These are phyloP conservation scores for Colletotrichum trifolii DNA, from an alignment of 2,329 filamentous ascomycete genomes.

Conservation along the genomic window DNA sequence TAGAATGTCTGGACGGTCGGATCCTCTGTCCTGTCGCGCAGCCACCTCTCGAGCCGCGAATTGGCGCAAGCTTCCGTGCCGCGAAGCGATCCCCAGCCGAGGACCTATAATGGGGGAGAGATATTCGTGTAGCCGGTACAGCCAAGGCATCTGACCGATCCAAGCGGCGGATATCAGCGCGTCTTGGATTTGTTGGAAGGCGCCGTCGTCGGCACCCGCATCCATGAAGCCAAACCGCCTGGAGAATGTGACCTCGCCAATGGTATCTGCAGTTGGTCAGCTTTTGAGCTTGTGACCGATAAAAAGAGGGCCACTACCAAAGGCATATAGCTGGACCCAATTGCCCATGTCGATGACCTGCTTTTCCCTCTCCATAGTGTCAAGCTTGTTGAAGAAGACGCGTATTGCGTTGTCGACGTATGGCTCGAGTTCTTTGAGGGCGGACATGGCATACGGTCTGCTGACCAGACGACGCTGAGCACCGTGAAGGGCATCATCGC, in stretches of 20 bases:
- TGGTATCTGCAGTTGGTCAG: constrained; percentile 3
- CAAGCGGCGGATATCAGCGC: constrained; percentile 19
- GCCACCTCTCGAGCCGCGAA: constrained; percentile 22
- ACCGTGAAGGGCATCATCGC: constrained; percentile 11
- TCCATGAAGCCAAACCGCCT: constrained; percentile 29
- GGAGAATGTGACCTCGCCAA: constrained; percentile 22
- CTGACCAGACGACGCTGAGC: constrained; percentile 18
- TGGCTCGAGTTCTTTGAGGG: constrained; percentile 21
- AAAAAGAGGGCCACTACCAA: constrained; percentile 1
- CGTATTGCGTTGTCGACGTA: constrained; percentile 21
- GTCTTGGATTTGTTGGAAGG: constrained; percentile 16
- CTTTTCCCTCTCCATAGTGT: constrained; percentile 11
- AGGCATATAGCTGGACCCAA: constrained; percentile 26
- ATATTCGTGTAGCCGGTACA: constrained; percentile 23
- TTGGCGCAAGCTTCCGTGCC: constrained; percentile 17
- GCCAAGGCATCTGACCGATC: constrained; percentile 22
- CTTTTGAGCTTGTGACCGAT: background rate
- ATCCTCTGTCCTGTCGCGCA: constrained; percentile 17
- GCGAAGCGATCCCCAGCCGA: constrained; percentile 16
- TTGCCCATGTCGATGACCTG: constrained; percentile 12
- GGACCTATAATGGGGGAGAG: constrained; percentile 12
- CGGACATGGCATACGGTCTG: constrained; percentile 18
- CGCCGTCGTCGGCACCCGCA: constrained; percentile 17
- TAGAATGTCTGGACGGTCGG: constrained; percentile 23
- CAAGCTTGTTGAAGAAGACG: constrained; percentile 12